Percentiles rank a stretch among this genome's conserved stretches.
phyloP scores from a whole-genome alignment of 208 protist species.

The Tritrichomonas foetus region DNA sequence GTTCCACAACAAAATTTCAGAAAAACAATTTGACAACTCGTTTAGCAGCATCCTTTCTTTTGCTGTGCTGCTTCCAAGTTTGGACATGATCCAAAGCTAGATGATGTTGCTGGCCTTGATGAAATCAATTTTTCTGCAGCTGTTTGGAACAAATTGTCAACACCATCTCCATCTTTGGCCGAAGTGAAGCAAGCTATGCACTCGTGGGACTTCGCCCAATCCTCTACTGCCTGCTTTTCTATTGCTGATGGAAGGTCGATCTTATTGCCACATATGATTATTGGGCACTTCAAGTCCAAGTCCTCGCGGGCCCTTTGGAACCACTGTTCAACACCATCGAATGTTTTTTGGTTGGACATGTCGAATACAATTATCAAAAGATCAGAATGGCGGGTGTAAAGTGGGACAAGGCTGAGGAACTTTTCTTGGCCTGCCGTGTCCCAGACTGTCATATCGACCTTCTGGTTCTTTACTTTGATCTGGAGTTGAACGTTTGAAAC shows the following conservation, averaged over 20 bases:
- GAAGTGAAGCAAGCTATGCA: background rate
- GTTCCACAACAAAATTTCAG: too few species aligned
- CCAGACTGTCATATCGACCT: background rate
- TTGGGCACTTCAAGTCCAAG: background rate
- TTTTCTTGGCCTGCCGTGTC: conserved; percentile 7
- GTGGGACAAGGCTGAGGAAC: background rate
- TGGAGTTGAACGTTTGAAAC: background rate
- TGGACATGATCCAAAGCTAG: background rate
- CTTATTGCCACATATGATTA: conserved; percentile 27
- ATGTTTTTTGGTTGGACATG: background rate
- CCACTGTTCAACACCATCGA: background rate
- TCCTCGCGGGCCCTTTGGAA: background rate
- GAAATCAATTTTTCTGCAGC: background rate
- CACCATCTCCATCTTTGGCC: background rate
- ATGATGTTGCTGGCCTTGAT: background rate
- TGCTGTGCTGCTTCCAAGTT: background rate
- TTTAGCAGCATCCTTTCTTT: conserved; percentile 12
- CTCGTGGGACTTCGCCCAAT: background rate
- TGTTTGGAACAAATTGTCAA: background rate
- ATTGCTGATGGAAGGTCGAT: background rate
- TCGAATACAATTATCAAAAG: background rate
- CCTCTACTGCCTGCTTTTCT: background rate
- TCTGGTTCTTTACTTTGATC: background rate
- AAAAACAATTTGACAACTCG: background rate
- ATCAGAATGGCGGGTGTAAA: background rate